A percentile compares a stretch with the other conserved stretches of the same genome.
phyloP scores from a whole-genome alignment of 129 eudicot genomes.

The Lonicera japonica region DNA sequence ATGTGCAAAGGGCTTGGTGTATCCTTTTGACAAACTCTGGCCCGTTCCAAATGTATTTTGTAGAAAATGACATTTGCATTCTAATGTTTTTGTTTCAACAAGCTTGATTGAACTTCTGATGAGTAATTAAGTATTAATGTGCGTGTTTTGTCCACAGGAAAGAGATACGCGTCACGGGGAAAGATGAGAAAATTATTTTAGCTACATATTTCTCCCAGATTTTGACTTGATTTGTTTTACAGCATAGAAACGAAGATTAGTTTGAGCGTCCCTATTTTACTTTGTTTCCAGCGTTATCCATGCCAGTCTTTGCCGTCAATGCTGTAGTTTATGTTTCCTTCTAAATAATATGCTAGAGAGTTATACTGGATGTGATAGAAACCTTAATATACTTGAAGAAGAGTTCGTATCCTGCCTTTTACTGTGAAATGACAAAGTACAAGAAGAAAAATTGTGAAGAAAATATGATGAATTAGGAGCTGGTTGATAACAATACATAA shows the following conservation, averaged over 20 bases:
- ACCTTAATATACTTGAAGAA: no score
- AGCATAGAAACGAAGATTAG: background rate
- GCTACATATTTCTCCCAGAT: constrained; percentile 57
- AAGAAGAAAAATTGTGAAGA: no score
- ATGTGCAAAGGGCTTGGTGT: constrained; percentile 5
- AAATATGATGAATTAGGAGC: no score
- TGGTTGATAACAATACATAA: no score
- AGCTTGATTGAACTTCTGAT: background rate
- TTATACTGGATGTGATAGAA: no score
- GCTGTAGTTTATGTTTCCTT: no score
- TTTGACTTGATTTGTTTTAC: constrained; percentile 19
- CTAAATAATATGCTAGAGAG: no score
- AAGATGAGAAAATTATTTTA: constrained; percentile 37
- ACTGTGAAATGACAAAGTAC: no score
- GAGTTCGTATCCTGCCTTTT: no score
- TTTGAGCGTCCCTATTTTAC: background rate
- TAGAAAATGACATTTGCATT: background rate
- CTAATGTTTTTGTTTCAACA: background rate
- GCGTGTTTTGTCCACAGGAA: constrained; percentile 42
- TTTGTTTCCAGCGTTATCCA: no score
- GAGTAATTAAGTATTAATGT: background rate
- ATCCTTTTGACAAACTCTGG: background rate
- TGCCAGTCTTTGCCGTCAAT: no score
- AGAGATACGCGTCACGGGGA: constrained; percentile 45
- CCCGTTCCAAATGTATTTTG: background rate